Percentiles rank a stretch among this genome's conserved stretches.
Evolutionary conservation across 169 alveolate species (phyloP).

Genomic region (Plasmodium vivax): DNA sequence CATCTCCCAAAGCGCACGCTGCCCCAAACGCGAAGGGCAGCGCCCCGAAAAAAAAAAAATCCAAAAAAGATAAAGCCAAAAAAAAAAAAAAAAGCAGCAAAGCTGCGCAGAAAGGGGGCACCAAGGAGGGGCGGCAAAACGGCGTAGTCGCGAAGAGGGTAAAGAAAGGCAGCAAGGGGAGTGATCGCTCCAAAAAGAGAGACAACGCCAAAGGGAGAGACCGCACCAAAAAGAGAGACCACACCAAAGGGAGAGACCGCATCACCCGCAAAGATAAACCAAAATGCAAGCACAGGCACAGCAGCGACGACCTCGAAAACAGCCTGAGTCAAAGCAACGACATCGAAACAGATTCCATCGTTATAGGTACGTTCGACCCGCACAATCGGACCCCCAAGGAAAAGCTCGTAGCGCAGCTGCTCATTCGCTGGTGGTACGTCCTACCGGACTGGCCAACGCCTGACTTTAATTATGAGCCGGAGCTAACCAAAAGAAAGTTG

Average conservation of each 20-base stretch:
- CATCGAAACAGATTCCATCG: constrained; percentile 74
- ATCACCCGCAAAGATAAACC: neutral
- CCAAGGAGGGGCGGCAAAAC: neutral
- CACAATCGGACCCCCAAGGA: constrained; percentile 76
- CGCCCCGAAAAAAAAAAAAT: neutral
- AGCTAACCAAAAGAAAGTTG: constrained; percentile 84
- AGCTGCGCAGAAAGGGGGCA: neutral
- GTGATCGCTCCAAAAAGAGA: neutral
- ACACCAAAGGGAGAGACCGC: neutral
- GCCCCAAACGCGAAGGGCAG: neutral
- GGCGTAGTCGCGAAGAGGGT: constrained; percentile 1
- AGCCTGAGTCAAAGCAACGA: constrained; percentile 24
- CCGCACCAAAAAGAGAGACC: neutral
- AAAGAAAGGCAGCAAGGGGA: constrained; percentile 9
- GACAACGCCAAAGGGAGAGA: neutral
- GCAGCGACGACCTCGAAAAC: neutral
- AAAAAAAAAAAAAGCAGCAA: neutral
- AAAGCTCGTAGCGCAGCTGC: constrained; percentile 81
- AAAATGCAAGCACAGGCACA: neutral
- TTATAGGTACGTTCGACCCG: constrained; percentile 83
- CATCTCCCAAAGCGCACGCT: neutral
- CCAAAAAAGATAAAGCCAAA: neutral
- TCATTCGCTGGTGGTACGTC: constrained; percentile 93
- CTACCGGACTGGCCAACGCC: constrained; percentile 96
- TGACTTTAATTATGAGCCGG: constrained; percentile 84